Evolutionary conservation across 495 filamentous ascomycete species (phyloP), one percentile per base, ranked within the genome.

Genomic region (Talaromyces proteolyticus): DNA sequence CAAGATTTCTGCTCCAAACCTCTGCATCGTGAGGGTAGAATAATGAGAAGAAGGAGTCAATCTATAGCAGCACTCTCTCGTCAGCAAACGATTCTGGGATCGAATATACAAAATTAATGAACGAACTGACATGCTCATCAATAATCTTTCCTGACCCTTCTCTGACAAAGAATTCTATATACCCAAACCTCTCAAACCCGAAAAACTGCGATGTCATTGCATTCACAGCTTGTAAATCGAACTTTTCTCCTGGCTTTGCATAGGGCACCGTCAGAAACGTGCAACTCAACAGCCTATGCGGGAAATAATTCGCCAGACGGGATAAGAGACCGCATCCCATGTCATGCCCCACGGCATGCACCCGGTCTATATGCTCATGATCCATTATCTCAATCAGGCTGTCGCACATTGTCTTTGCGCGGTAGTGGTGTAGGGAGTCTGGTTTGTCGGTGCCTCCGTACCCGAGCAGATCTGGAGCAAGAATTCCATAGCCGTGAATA

Each of bases 391-490:
- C 52, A n/a, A 58, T 50, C 16, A 72, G 36, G 20, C 73, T 62
- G 8, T 26, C 47, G 1, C 51, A 51, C 59, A 72, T 69, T 11
- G 47, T 46, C 49, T 63, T 62, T 37, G 62, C 38, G 14, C 37
- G 49, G 50, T 76, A 76, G 12, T 49, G 52, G 17, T 58, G 54
- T 14, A 58, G 7, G 1, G 56, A 53, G 16, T 22, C 47, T 5
- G 71, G 72, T 53, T 71, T 73, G 45, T 61, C 60, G 6, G 66
- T 67, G 7, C 58, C 70, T 6, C 72, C 70, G 44, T 68, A 76
- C 11, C 72, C 72, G 3, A 76, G 63, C 14, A 68, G 53, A 56
- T 76, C 72, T 6, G 72, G 72, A 3, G 57, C 68, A 10, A 76
- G 40, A 45, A 74, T 47, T 4, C 70, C 69, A 47, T 67, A 73